Conservation (phyloP, 495 filamentous ascomycete species). For the Penicillium roqueforti region DNA sequence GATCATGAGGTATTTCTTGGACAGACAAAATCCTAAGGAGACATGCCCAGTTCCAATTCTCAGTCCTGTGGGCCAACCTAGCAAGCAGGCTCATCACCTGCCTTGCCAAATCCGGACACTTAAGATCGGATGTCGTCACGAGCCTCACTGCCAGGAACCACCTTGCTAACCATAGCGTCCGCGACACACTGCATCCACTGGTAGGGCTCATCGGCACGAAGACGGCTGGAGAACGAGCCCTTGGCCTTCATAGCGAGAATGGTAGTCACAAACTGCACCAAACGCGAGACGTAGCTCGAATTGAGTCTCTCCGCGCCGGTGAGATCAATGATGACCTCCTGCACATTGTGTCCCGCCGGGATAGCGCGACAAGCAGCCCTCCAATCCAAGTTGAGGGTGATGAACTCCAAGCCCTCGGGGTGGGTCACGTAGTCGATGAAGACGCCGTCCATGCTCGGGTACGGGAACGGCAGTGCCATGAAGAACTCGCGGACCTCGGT, state of each 20-base stretch:
- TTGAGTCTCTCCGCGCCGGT: background rate
- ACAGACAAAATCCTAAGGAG: too few relatives aligned
- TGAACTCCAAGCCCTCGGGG: background rate
- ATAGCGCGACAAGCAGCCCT: background rate
- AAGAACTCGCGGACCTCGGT: background rate
- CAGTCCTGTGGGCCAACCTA: background rate
- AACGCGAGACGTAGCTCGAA: background rate
- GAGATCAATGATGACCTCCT: background rate
- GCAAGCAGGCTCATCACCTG: background rate
- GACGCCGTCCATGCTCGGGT: background rate
- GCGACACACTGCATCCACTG: background rate
- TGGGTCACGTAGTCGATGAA: background rate
- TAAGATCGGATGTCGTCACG: background rate
- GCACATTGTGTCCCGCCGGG: background rate
- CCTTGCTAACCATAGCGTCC: background rate
- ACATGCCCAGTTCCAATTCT: background rate
- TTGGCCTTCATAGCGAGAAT: background rate
- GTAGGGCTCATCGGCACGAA: background rate
- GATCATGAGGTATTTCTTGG: too few relatives aligned
- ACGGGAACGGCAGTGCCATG: background rate
- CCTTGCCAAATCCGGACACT: background rate
- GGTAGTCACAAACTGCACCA: background rate
- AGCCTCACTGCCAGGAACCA: too few relatives aligned
- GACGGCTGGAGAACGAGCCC: background rate
- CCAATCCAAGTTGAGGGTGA: background rate